Evolutionary conservation across 2,329 filamentous ascomycete species (phyloP).

Genomic region (Pseudopithomyces maydicus): DNA sequence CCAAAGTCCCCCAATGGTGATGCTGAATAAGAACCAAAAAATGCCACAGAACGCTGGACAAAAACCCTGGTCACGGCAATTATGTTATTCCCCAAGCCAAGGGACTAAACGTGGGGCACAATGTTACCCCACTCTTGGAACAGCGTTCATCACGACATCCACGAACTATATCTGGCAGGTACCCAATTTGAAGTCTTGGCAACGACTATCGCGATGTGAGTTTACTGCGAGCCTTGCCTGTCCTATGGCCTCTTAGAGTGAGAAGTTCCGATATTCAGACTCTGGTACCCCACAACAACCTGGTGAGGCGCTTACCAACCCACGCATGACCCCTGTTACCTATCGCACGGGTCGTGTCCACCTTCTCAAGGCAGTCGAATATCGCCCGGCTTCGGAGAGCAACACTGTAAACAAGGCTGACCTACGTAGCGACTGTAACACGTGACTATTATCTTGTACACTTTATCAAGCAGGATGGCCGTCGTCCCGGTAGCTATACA

Average conservation of each 20-base stretch:
- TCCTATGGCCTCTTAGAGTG: neutral
- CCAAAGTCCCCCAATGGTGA: too few relatives aligned
- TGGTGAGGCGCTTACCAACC: neutral
- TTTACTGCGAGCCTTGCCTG: neutral
- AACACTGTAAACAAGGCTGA: neutral
- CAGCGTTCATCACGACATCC: neutral
- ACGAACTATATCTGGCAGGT: constrained; percentile 4
- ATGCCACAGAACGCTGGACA: too few relatives aligned
- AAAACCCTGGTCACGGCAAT: neutral
- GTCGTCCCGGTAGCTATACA: neutral
- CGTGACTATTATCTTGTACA: neutral
- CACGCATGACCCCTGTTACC: neutral
- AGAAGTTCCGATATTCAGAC: neutral
- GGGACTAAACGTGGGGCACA: neutral
- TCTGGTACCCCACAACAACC: neutral
- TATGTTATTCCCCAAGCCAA: neutral
- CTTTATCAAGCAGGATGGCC: neutral
- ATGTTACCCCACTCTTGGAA: neutral
- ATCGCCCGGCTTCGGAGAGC: neutral
- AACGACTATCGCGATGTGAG: constrained; percentile 1
- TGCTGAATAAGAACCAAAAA: too few relatives aligned
- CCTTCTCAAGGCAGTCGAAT: neutral
- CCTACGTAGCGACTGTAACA: neutral
- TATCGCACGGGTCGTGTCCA: neutral
- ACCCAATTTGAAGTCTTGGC: neutral